A percentile compares a stretch with the other conserved stretches of the same genome.
phyloP scores from a whole-genome alignment of 2,329 filamentous ascomycete genomes.

The Arthroderma uncinatum region DNA sequence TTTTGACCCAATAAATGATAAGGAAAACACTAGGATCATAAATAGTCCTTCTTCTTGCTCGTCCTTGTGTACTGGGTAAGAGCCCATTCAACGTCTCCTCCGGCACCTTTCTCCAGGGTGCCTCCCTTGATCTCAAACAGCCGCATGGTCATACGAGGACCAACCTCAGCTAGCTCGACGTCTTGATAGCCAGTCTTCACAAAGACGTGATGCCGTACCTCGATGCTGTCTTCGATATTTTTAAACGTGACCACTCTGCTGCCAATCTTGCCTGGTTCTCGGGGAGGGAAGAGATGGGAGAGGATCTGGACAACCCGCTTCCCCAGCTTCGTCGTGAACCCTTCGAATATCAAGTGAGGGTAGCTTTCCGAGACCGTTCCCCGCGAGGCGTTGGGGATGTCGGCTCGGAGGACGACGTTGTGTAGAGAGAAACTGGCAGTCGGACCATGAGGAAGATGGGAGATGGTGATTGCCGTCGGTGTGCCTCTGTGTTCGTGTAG shows the following conservation, averaged over 20 bases:
- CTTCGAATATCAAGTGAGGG: constrained; percentile 90
- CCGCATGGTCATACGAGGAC: constrained; percentile 94
- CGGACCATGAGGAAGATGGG: constrained; percentile 78
- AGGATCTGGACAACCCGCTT: constrained; percentile 76
- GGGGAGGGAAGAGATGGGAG: constrained; percentile 87
- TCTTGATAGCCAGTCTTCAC: constrained; percentile 84
- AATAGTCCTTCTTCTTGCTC: constrained; percentile 87
- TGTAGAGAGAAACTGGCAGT: constrained; percentile 80
- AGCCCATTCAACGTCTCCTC: constrained; percentile 93
- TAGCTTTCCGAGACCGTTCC: constrained; percentile 89
- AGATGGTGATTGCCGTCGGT: constrained; percentile 78
- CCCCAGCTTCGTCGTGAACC: constrained; percentile 72
- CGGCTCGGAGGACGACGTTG: constrained; percentile 83
- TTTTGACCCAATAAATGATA: background rate
- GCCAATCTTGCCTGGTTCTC: constrained; percentile 74
- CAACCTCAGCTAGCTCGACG: constrained; percentile 79
- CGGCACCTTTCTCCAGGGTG: constrained; percentile 76
- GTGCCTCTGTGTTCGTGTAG: constrained; percentile 88
- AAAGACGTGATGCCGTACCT: constrained; percentile 88
- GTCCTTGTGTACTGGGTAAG: constrained; percentile 92
- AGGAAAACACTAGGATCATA: constrained; percentile 40
- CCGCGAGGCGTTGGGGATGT: constrained; percentile 76
- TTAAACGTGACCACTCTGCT: constrained; percentile 87
- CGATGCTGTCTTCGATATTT: constrained; percentile 77
- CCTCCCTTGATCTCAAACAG: constrained; percentile 86